A percentile compares a stretch with the other conserved stretches of the same genome.
phyloP scores from a whole-genome alignment of 2,329 filamentous ascomycete species.

The Leptographium procerum region DNA sequence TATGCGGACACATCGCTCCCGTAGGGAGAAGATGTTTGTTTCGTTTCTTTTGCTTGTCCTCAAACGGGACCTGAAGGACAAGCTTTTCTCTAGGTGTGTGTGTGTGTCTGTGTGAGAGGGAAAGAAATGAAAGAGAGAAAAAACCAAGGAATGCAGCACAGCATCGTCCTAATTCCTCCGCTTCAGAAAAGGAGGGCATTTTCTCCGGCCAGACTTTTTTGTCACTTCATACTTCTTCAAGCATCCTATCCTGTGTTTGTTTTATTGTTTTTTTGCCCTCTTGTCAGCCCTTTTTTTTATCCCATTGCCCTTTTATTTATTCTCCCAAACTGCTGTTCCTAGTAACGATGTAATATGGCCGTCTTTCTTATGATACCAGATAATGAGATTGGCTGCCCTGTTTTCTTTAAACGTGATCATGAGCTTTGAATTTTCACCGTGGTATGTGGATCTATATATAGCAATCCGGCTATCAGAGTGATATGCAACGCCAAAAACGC shows the following conservation, averaged over 20 bases:
- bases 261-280: slow-evolving; percentile 2
- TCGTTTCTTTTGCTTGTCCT: not conserved
- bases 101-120: too few relatives aligned
- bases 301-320: not conserved
- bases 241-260: slow-evolving; percentile 1
- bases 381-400: slow-evolving; percentile 26
- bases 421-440: not conserved
- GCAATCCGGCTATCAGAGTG: not conserved
- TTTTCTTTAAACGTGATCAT: slow-evolving; percentile 7
- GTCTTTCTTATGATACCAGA: slow-evolving; percentile 38
- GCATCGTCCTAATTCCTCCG: not conserved
- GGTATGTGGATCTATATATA: not conserved
- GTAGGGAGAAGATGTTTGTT: not conserved
- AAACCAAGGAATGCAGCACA: not conserved
- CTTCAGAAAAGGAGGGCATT: not conserved
- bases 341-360: slow-evolving; percentile 37
- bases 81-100: not conserved
- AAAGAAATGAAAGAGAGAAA: not conserved
- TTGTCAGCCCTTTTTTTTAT: slow-evolving; percentile 10
- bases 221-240: not conserved
- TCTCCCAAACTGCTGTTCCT: slow-evolving; percentile 21
- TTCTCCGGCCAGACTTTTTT: not conserved
- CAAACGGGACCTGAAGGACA: not conserved
- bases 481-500: not conserved
- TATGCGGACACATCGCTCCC: not conserved